phyloP scores from a whole-genome alignment of 805 yeast species.

The Ogataea paraovalis region DNA sequence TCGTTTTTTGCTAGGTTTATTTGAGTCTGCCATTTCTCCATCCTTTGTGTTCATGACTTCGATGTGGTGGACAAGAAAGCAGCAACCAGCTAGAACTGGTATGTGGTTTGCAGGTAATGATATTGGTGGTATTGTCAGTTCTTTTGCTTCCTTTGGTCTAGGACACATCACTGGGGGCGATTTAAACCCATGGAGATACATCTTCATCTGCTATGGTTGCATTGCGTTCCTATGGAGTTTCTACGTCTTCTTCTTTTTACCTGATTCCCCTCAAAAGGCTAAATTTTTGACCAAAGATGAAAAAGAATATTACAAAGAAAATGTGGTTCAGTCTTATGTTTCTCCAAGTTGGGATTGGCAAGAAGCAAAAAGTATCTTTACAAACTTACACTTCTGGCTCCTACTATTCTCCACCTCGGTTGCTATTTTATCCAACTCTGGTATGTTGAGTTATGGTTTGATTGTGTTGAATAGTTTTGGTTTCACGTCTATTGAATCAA shows the following conservation, averaged over 20 bases:
- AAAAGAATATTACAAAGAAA: slow-evolving; percentile 43
- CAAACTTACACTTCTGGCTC: slow-evolving; percentile 48
- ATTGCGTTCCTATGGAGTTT: slow-evolving; percentile 41
- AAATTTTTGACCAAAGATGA: slow-evolving; percentile 41
- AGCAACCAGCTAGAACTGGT: slow-evolving; percentile 35
- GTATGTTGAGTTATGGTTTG: slow-evolving; percentile 42
- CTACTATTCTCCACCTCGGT: slow-evolving; percentile 40
- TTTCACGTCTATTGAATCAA: slow-evolving; percentile 28
- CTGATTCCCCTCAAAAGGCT: slow-evolving; percentile 45
- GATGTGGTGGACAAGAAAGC: slow-evolving; percentile 52
- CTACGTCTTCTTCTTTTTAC: slow-evolving; percentile 31
- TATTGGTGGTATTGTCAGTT: slow-evolving; percentile 44
- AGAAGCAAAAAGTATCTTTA: slow-evolving; percentile 49
- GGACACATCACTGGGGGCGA: slow-evolving; percentile 34
- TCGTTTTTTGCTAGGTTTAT: slow-evolving; percentile 48
- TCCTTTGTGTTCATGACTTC: slow-evolving; percentile 52
- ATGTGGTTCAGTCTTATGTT: slow-evolving; percentile 54
- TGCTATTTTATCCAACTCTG: slow-evolving; percentile 43
- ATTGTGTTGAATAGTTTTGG: slow-evolving; percentile 36
- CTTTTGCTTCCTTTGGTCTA: slow-evolving; percentile 52
- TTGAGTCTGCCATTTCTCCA: slow-evolving; percentile 54
- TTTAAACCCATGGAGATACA: slow-evolving; percentile 55
- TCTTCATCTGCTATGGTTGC: slow-evolving; percentile 58
- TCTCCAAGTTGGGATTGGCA: slow-evolving; percentile 48
- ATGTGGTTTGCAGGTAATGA: slow-evolving; percentile 46